phyloP scores from a whole-genome alignment of 2,329 filamentous ascomycete species.

The Fusarium sarcochroum region DNA sequence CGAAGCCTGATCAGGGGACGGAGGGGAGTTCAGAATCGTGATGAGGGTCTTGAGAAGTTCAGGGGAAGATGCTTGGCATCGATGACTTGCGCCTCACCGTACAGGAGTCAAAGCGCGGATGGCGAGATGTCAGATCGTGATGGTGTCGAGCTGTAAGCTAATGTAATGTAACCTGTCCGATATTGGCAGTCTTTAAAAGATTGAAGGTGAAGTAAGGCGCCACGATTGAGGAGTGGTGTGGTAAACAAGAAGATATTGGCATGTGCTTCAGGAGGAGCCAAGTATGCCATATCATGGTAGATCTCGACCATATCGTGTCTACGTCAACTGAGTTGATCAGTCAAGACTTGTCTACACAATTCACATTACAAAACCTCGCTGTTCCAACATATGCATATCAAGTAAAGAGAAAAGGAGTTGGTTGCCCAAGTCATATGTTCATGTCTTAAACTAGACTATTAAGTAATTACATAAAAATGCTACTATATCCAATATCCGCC shows the following conservation, averaged over 20 bases:
- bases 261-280: not conserved
- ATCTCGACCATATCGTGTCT: too few species aligned
- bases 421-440: slow-evolving; percentile 40
- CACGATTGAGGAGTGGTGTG: not conserved
- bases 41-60: not conserved
- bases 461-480: slow-evolving; percentile 39
- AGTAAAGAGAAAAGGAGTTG: slow-evolving; percentile 14
- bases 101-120: not conserved
- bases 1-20: slow-evolving; percentile 13
- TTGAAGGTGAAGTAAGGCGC: not conserved
- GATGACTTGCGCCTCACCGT: not conserved
- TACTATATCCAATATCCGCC: slow-evolving; percentile 7
- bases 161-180: slow-evolving; percentile 4
- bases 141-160: not conserved
- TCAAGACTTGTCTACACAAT: not conserved
- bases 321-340: not conserved
- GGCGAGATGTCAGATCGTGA: not conserved
- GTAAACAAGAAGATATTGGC: not conserved
- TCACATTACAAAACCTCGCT: not conserved
- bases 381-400: not conserved
- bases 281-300: not conserved
- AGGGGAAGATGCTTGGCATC: not conserved
- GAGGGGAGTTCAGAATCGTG: not conserved
- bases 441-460: slow-evolving; percentile 24
- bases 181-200: not conserved